These are phyloP conservation scores for Jasminum sambac DNA, from an alignment of 257 asterid species.

Conservation along the genomic window DNA sequence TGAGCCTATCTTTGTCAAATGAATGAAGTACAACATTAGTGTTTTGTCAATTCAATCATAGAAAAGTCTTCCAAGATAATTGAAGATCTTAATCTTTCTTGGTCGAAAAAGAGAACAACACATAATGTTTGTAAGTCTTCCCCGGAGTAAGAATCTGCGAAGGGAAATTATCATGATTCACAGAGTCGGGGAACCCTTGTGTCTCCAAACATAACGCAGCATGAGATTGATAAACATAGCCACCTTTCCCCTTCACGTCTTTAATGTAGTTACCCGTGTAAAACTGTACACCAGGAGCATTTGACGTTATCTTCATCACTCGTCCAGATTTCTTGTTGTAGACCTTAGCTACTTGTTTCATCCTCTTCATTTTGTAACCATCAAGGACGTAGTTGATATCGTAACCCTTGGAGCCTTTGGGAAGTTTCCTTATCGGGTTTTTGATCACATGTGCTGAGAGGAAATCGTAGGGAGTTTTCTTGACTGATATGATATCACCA, in stretches of 20 bases:
- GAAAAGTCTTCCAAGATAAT: too few relatives aligned
- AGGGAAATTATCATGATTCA: slow-evolving; percentile 75
- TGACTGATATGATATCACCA: slow-evolving; percentile 42
- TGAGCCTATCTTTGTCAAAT: too few relatives aligned
- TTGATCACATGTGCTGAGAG: slow-evolving; percentile 42
- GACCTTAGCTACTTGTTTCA: slow-evolving; percentile 54
- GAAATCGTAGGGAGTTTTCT: slow-evolving; percentile 69
- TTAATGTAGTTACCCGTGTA: slow-evolving; percentile 53
- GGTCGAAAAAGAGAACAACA: slow-evolving; percentile 46
- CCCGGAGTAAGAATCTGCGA: slow-evolving; percentile 57
- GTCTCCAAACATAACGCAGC: slow-evolving; percentile 83
- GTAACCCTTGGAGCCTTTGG: slow-evolving; percentile 49
- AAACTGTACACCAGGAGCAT: slow-evolving; percentile 66
- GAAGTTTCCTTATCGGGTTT: slow-evolving; percentile 46
- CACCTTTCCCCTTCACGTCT: slow-evolving; percentile 58
- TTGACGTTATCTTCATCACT: slow-evolving; percentile 53
- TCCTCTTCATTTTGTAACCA: slow-evolving; percentile 15
- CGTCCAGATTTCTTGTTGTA: slow-evolving; percentile 55
- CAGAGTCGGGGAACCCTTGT: slow-evolving; percentile 86
- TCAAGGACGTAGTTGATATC: slow-evolving; percentile 78
- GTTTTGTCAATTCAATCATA: too few relatives aligned
- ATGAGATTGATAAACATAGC: slow-evolving; percentile 47
- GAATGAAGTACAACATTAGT: too few relatives aligned
- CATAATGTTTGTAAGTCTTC: slow-evolving; percentile 44
- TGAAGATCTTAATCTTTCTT: slow-evolving; percentile 25